Base-by-base conservation (phyloP, 306 rosid genomes). In the Trichosanthes cucumerina region DNA sequence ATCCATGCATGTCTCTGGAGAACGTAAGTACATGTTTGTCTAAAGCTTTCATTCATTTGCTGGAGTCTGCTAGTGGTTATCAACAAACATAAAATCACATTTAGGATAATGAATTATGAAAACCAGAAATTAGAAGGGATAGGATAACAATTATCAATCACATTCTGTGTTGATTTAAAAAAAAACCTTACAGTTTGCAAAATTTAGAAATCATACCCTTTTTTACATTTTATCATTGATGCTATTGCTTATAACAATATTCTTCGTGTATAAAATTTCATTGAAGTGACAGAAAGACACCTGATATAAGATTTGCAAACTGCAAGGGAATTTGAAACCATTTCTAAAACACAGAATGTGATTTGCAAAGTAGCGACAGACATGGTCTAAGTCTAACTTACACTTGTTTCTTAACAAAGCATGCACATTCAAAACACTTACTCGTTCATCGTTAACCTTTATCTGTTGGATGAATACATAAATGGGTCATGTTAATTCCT, bases 1-100 rank as follows among this genome's bases (percentile, higher is more conserved):
- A 47, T 89, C 97, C 63, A 56, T 95, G 97, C 99, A 95, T 44
- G 96, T 92, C 79, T 92, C 99, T 21, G 99, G 99, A 76, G 99
- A 95, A 82, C 97, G 99, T 95, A 70, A 95, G 98, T 88, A 71
- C 78, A 64, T 59, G 34, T 70, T 44, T 21, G 56, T 19, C 47
- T 33, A 59, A 9, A 52, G 43, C 19, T 23, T 76, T 9, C 54
- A 66, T 81, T 66, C 43, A 57, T 36, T 75, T 38, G 23, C 24
- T 47, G 3, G 60, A 44, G n/a, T n/a, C 54, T 59, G 19, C 38
- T 28, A 31, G 69, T 62, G 14, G 43, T 62, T 26, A 15, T 62
- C 16, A 23, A 26, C 38, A 28, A 28, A 60, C 13, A 10, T 28
- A 60, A 33, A 36, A 15, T 33, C 44, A 63, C 28, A 23, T 33